Evolutionary conservation across 2,329 filamentous ascomycete species (phyloP), one percentile per base, ranked within the genome.

Genomic region (Talaromyces funiculosus): DNA sequence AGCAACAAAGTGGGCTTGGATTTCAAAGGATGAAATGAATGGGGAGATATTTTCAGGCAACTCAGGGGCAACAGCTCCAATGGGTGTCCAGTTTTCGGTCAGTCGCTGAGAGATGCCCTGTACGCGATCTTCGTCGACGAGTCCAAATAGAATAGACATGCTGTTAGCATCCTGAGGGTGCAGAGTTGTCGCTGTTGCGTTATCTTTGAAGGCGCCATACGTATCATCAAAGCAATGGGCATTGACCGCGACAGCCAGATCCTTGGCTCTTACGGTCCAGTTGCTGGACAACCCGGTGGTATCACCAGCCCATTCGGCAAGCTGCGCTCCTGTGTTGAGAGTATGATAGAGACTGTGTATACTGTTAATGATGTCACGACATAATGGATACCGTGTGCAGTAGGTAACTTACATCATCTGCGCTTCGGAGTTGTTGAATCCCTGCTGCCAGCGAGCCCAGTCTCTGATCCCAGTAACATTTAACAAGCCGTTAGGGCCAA

Each of bases 121-220:
- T 8, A 77, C 69, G 20, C 69, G 72, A 7, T 71, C 64, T 20
- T 70, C 64, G 61, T 73, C 66, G 3, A 79, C 71, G 3, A 85
- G 67, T 2, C 74, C 76, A 61, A 82, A 82, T 40, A 81, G 71
- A 3, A 85, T 71, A 0, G 82, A 79, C 69, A 86, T 77, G 57
- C 80, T 77, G 70, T 87, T 87, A 12, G 79, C 83, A 63, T 86
- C 84, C 71, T 88, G 84, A 0, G 84, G 83, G 63, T 83, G 75
- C 3, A 88, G 73, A 0, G 77, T 76, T 1, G 77, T 80, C 5
- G 73, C 68, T 0, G 78, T 79, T 38, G 80, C 78, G 63, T 84
- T 85, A 68, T 84, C 81, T 59, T 77, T 75, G 72, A 85, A 83
- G 63, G 83, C 76, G 26, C 80, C 79, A n/a, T 73, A 73, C 1